A percentile compares a stretch with the other conserved stretches of the same genome.
Conservation (phyloP, 495 filamentous ascomycete species). For the Extremus antarcticus region DNA sequence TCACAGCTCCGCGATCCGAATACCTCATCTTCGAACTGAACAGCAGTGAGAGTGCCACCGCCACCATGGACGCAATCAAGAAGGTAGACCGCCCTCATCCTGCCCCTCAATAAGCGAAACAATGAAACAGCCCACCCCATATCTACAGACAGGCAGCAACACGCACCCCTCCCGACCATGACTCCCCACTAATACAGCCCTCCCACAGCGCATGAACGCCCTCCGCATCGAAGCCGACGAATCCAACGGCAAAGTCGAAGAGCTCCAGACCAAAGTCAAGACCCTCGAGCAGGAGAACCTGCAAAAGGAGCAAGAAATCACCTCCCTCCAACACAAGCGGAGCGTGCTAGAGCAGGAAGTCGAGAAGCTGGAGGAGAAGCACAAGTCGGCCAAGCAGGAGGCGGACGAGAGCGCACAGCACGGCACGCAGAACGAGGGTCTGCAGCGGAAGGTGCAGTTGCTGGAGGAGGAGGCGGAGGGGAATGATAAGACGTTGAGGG, state of each 20-base stretch:
- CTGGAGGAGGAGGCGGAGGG: slow-evolving; percentile 96
- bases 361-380: slow-evolving; percentile 69
- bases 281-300: slow-evolving; percentile 87
- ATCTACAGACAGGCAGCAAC: not conserved
- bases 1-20: not conserved
- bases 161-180: not conserved
- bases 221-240: slow-evolving; percentile 90
- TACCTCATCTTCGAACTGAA: not conserved
- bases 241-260: slow-evolving; percentile 64
- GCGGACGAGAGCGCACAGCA: slow-evolving; percentile 63
- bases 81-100: slow-evolving; percentile 45
- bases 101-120: not conserved
- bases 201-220: slow-evolving; percentile 71
- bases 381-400: slow-evolving; percentile 69
- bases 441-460: slow-evolving; percentile 85
- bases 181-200: not conserved
- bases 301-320: slow-evolving; percentile 94
- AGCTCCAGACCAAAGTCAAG: slow-evolving; percentile 79
- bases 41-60: slow-evolving; percentile 1
- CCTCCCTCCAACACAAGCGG: slow-evolving; percentile 86
- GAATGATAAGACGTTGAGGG: slow-evolving; percentile 84
- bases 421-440: slow-evolving; percentile 73
- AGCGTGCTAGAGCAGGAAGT: slow-evolving; percentile 75
- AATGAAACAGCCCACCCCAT: not conserved
- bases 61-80: slow-evolving; percentile 63